These are phyloP conservation scores for Litchi chinensis DNA, from an alignment of 345 rosid genomes.

Conservation along the genomic window DNA sequence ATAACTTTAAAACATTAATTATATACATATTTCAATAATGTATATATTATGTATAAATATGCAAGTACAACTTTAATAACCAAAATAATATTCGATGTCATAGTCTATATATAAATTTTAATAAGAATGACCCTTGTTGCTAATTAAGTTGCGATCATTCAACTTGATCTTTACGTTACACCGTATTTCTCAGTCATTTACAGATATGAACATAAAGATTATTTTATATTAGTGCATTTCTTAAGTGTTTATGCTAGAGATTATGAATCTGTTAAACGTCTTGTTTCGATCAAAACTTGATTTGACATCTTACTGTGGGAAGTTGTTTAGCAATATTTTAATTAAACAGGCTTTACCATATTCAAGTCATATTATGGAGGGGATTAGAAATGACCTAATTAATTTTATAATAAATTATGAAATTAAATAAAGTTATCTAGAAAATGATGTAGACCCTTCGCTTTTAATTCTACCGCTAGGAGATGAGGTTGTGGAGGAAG, in stretches of 20 bases:
- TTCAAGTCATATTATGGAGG: too few species aligned
- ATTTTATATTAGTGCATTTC: neutral
- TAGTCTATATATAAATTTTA: too few species aligned
- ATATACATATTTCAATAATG: too few species aligned
- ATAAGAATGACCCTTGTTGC: neutral
- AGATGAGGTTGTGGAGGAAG: slow-evolving; percentile 20
- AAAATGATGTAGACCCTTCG: neutral
- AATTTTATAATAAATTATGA: neutral
- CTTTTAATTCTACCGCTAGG: neutral
- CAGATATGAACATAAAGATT: neutral
- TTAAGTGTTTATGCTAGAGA: neutral
- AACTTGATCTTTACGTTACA: neutral
- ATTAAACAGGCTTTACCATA: too few species aligned
- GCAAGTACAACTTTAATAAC: neutral
- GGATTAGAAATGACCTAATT: too few species aligned
- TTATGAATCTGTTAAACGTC: neutral
- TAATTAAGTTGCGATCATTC: neutral
- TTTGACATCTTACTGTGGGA: too few species aligned
- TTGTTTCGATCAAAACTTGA: too few species aligned
- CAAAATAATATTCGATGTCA: neutral
- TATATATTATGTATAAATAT: neutral
- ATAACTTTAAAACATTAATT: neutral
- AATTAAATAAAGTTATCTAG: neutral
- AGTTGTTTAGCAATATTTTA: too few species aligned
- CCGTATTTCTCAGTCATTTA: neutral